Evolutionary conservation across 2,329 filamentous ascomycete genomes (phyloP), one percentile per base, ranked within the genome.

Genomic region (Neopestalotiopsis clavispora): DNA sequence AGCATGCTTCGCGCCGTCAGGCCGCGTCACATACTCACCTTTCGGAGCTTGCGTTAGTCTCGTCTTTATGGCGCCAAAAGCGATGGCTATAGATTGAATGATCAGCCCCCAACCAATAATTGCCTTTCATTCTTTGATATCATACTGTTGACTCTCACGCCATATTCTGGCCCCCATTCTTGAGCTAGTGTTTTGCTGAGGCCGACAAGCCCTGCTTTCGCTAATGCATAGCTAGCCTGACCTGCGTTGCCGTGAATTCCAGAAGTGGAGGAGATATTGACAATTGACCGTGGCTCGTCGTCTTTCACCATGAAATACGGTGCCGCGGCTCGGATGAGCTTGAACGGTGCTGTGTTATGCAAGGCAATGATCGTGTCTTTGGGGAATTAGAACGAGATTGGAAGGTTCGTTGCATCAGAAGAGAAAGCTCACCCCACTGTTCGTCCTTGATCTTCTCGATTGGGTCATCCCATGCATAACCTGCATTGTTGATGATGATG

Each of bases 61-160:
- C 14, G 59, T 61, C 59, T 61, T 61, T 14, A 34, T 61, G 59
- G 59, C 59, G 17, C 59, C 59, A 13, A 61, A 61, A 61, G 59
- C 59, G 28, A 32, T 13, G 32, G 28, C 34, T 34, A 5, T 61
- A 38, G 30, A 30, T n/a, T 9, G 14, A 34, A 20, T 28, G 13
- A 30, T 61, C 34, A 61, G 59, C 17, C 12, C 34, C 23, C 2
- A 23, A 2, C 28, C 20, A 58, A 61, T n/a, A 5, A 17, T 3
- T 9, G 6, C 23, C 12, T 30, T 17, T 34, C 23, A 4, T 14
- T 10, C 10, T 9, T 17, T 32, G n/a, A 17, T n/a, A 14, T 10
- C 59, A 61, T 61, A 61, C 59, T 61, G 59, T 61, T 61, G 30
- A 30, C 59, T 61, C 59, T 61, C 28, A 61, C 34, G 59, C 59